Percentiles rank a stretch among this genome's conserved stretches.
Conservation (phyloP, 441 rosid genomes). For the Breynia disticha region DNA sequence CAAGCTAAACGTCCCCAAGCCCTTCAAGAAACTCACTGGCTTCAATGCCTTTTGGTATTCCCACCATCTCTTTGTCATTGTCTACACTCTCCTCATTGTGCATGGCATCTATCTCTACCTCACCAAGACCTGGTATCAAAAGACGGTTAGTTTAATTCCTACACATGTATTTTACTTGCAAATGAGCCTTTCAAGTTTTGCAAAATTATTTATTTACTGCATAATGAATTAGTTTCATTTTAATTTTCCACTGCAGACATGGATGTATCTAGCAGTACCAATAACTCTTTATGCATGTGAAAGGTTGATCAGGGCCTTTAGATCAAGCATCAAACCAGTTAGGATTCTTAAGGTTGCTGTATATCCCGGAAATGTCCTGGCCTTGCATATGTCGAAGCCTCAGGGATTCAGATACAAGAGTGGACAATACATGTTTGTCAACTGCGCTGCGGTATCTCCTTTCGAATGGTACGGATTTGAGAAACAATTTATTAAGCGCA, state of each 20-base stretch:
- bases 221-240: not conserved
- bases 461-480: constrained; percentile 53
- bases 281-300: constrained; percentile 58
- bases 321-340: constrained; percentile 79
- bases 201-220: too few relatives aligned
- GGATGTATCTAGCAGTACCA: constrained; percentile 93
- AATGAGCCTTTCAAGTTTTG: too few relatives aligned
- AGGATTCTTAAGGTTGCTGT: constrained; percentile 83
- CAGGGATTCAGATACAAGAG: constrained; percentile 84
- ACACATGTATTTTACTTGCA: not conserved
- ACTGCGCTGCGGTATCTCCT: constrained; percentile 73
- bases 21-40: constrained; percentile 64
- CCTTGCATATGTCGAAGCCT: constrained; percentile 84
- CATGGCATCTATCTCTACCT: constrained; percentile 72
- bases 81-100: constrained; percentile 67
- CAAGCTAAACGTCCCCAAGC: constrained; percentile 58
- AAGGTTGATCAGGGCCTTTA: constrained; percentile 59
- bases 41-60: constrained; percentile 95
- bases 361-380: constrained; percentile 75
- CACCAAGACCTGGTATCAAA: constrained; percentile 62
- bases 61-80: constrained; percentile 68
- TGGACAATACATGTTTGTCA: constrained; percentile 93
- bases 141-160: constrained; percentile 38
- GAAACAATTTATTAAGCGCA: too few relatives aligned
- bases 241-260: constrained; percentile 46